phyloP scores from a whole-genome alignment of 345 rosid species.

The Melastoma malabathricum region DNA sequence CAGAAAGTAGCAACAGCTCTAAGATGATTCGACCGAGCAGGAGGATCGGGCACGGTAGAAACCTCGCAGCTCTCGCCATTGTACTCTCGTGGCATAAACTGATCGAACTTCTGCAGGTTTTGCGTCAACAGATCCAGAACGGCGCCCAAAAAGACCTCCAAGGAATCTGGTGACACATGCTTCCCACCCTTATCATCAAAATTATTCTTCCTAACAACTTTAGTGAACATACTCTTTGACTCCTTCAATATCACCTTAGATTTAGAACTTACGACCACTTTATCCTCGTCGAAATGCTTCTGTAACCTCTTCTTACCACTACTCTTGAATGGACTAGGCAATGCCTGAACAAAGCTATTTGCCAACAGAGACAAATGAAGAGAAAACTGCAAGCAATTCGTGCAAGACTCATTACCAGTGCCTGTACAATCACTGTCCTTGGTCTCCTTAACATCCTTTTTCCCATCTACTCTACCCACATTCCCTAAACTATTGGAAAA shows the following conservation, averaged over 20 bases:
- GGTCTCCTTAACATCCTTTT: constrained; percentile 21
- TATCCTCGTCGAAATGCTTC: constrained; percentile 25
- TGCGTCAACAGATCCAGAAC: constrained; percentile 40
- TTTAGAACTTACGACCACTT: constrained; percentile 14
- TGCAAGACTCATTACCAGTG: constrained; percentile 38
- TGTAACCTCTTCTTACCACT: constrained; percentile 35
- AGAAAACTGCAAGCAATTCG: constrained; percentile 61
- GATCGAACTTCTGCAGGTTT: constrained; percentile 61
- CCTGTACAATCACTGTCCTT: constrained; percentile 11
- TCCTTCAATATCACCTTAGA: constrained; percentile 19
- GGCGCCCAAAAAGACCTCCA: constrained; percentile 47
- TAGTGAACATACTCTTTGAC: constrained; percentile 8
- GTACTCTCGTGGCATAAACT: constrained; percentile 26
- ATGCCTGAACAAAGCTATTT: constrained; percentile 53
- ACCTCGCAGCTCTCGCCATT: constrained; percentile 14
- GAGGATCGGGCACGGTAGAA: constrained; percentile 12
- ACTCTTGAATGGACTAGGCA: constrained; percentile 43
- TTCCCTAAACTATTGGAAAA: constrained; percentile 32
- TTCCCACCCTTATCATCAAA: constrained; percentile 22
- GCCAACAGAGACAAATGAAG: constrained; percentile 65
- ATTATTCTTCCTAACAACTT: constrained; percentile 8
- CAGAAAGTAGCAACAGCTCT: constrained; percentile 41
- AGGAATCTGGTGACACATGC: constrained; percentile 28
- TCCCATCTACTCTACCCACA: constrained; percentile 21
- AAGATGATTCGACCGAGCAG: constrained; percentile 32